A percentile compares a stretch with the other conserved stretches of the same genome.
Conservation (phyloP, 441 rosid species). For the Euphorbia celastroides region DNA sequence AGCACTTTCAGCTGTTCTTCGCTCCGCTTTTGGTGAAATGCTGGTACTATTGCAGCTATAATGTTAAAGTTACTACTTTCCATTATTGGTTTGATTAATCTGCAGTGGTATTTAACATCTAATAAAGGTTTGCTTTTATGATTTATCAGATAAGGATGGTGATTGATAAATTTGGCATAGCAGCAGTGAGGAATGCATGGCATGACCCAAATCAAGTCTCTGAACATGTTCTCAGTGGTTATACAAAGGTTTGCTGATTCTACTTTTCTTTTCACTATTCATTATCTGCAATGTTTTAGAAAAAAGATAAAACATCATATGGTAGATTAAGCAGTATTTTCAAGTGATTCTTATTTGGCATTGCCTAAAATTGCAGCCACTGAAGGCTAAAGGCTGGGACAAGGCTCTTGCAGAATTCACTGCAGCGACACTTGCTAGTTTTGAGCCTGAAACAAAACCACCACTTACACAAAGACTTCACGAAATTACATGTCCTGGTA, state of each 20-base stretch:
- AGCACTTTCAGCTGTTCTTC: constrained; percentile 50
- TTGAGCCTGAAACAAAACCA: constrained; percentile 28
- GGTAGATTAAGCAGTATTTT: neutral
- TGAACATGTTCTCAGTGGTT: constrained; percentile 55
- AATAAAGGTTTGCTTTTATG: too few relatives aligned
- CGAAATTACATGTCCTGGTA: constrained; percentile 31
- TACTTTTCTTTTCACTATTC: constrained; percentile 5
- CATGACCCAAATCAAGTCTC: constrained; percentile 53
- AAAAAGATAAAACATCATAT: neutral
- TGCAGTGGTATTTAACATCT: neutral
- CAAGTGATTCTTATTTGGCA: constrained; percentile 4
- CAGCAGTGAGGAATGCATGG: constrained; percentile 72
- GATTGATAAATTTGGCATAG: constrained; percentile 63
- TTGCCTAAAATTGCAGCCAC: constrained; percentile 38
- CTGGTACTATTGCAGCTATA: constrained; percentile 42
- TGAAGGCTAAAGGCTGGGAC: constrained; percentile 57
- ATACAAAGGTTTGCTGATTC: constrained; percentile 56
- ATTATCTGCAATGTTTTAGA: neutral
- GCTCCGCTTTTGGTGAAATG: constrained; percentile 58
- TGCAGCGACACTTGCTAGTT: constrained; percentile 39
- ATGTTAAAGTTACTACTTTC: neutral
- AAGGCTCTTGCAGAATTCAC: constrained; percentile 60
- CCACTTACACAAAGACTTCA: constrained; percentile 39
- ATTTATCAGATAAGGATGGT: constrained; percentile 53
- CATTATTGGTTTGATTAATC: neutral